phyloP scores from a whole-genome alignment of 257 asterid species.

The Mitragyna speciosa region DNA sequence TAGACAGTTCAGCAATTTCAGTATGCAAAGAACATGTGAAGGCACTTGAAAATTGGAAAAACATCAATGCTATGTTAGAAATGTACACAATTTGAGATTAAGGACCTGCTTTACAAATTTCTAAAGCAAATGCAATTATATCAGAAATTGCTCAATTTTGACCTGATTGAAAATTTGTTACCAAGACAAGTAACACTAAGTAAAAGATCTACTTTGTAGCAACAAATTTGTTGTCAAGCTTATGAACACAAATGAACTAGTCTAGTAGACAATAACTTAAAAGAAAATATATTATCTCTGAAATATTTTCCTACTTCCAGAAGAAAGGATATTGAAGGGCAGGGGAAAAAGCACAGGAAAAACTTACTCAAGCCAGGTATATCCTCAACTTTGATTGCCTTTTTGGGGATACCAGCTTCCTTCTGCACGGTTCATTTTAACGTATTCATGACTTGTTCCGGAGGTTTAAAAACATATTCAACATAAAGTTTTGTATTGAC shows the following conservation, averaged over 20 bases:
- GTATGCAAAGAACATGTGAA: background rate
- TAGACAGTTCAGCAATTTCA: background rate
- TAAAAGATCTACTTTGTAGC: background rate
- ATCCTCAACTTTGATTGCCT: slow-evolving; percentile 75
- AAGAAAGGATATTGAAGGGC: slow-evolving; percentile 13
- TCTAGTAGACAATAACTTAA: background rate
- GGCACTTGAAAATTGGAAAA: background rate
- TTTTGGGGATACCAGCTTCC: slow-evolving; percentile 94
- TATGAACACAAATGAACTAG: background rate
- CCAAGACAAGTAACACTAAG: background rate
- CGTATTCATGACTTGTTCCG: slow-evolving; percentile 1
- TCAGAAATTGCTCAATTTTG: background rate
- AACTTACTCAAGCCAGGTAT: slow-evolving; percentile 94
- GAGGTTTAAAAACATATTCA: background rate
- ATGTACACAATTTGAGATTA: background rate
- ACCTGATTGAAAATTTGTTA: background rate
- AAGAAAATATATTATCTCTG: background rate
- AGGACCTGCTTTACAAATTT: background rate
- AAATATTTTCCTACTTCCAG: slow-evolving; percentile 6
- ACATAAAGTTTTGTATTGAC: background rate
- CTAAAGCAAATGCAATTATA: background rate
- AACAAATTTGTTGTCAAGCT: background rate
- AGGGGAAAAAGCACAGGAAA: slow-evolving; percentile 21
- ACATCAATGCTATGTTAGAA: background rate
- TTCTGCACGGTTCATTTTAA: slow-evolving; percentile 52